Evolutionary conservation across 352 stramenopile genomes (phyloP), one percentile per base, ranked within the genome.

Genomic region (Phytophthora macrochlamydospora): DNA sequence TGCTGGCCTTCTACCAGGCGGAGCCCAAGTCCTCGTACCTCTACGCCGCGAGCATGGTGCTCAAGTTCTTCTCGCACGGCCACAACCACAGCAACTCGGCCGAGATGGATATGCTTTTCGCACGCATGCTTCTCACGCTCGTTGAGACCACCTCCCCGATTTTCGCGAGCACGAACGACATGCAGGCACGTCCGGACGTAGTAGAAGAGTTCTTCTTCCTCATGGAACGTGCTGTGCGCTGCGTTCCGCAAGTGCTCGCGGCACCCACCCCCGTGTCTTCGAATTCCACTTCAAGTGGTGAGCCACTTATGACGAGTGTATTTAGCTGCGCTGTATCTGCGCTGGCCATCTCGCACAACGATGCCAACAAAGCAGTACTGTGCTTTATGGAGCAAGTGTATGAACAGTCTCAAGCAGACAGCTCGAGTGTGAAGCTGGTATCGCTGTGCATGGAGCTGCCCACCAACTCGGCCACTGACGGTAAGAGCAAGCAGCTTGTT

Each of bases 161-260:
- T 71, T 93, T 98, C 51, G 77, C 81, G 35, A 73, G 55, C 29
- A 51, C 72, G 0, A 60, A 72, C 7, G 83, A 71, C 58, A 94
- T 80, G 76, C 91, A 77, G 59, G 71, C 70, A 59, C 84, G 97
- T 63, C 96, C 94, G 9, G 95, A 98, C 69, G 87, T 98, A 33
- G 87, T 98, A 7, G 96, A 99, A 71, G 96, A 98, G 73, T 97
- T 98, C 46, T 99, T 99, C 67, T 98, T 93, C 73, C 73, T 98
- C 33, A 94, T 98, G 75, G 90, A 97, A 49, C 85, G 93, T 24
- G 90, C 94, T 49, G 79, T 98, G 8, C 86, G 82, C 37, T 88
- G 86, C 57, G 89, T 97, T 37, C 94, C 94, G 0, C 80, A 89
- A 43, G 73, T 87, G 14, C 71, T 97, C 3, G 73, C 91, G 7